Evolutionary conservation across 2,329 filamentous ascomycete species (phyloP), one percentile per base, ranked within the genome.

Genomic region (Penicillium hesseltinei): DNA sequence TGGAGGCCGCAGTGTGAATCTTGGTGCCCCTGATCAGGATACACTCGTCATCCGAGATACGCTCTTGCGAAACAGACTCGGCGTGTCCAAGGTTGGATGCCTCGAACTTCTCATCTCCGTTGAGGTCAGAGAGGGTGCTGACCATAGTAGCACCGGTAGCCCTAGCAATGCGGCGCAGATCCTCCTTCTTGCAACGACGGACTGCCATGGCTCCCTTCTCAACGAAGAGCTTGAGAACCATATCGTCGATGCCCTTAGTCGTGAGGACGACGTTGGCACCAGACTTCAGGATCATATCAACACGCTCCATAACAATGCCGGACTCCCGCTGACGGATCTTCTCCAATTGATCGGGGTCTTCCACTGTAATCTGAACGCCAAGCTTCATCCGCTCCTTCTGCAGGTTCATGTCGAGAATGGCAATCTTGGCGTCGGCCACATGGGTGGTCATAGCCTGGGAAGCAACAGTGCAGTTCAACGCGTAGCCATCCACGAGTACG

Each of bases 311-410:
- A 46, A 99, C 86, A 79, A 99, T 96, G 68, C 91, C 91, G 19
- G 92, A 86, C 76, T 99, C 94, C 54, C 94, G 86, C 69, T 94
- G 88, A 60, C 94, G 87, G 69, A 99, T 99, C 83, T 97, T 92
- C 81, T 99, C 94, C 50, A 99, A 84, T 77, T 99, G 94, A 74
- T 95, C 88, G 48, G 94, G 94, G 74, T 99, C 94, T 68, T 99
- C 94, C 64, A 99, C 90, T 13, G 94, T 97, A 70, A 99, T 96
- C 77, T 99, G 93, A 59, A 99, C 94, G 66, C 94, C 94, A 58
- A 99, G 82, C 84, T 99, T 97, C 94, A 99, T 97, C 67, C 93
- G 86, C 82, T 97, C 93, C 82, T 99, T 99, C 73, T 97, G 93
- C 70, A 99, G 77, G 78, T 99, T 99, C 86, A 99, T 97, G 75